Conservation (phyloP, 768 basidiomycete genomes). For the Baorangia bicolor region DNA sequence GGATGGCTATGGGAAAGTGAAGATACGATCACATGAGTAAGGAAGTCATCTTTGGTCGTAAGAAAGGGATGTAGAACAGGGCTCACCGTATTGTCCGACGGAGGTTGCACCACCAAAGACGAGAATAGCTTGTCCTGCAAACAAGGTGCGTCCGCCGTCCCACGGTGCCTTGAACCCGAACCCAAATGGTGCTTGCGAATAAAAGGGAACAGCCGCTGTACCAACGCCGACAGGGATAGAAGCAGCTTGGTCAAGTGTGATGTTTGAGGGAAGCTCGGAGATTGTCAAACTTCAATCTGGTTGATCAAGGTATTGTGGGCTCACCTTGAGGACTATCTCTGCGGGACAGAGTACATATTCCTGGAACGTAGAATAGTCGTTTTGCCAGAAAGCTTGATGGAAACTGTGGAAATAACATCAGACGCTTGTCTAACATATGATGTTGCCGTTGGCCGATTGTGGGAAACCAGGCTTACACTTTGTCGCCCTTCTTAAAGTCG, state of each 20-base stretch:
- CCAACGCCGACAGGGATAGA: slow-evolving; percentile 34
- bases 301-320: background rate
- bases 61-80: no score
- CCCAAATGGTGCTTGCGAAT: slow-evolving; percentile 19
- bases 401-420: background rate
- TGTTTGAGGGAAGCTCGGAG: slow-evolving; percentile 28
- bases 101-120: slow-evolving; percentile 36
- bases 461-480: slow-evolving; percentile 24
- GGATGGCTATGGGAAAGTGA: slow-evolving; percentile 20
- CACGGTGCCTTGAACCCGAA: slow-evolving; percentile 28
- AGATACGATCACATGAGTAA: background rate
- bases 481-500: slow-evolving; percentile 22
- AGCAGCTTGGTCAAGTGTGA: slow-evolving; percentile 36
- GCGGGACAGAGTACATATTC: slow-evolving; percentile 20
- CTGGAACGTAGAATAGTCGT: slow-evolving; percentile 14
- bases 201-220: slow-evolving; percentile 34
- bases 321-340: slow-evolving; percentile 14
- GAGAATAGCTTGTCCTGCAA: slow-evolving; percentile 29
- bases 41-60: no score
- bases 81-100: slow-evolving; percentile 35
- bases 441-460: background rate
- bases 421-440: no score
- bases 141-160: slow-evolving; percentile 25
- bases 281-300: no score
- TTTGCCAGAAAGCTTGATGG: background rate